Percentiles rank a stretch among this genome's conserved stretches.
Evolutionary conservation across 1,139 yeast species (phyloP).

Genomic region (Blastobotrys proliferans): DNA sequence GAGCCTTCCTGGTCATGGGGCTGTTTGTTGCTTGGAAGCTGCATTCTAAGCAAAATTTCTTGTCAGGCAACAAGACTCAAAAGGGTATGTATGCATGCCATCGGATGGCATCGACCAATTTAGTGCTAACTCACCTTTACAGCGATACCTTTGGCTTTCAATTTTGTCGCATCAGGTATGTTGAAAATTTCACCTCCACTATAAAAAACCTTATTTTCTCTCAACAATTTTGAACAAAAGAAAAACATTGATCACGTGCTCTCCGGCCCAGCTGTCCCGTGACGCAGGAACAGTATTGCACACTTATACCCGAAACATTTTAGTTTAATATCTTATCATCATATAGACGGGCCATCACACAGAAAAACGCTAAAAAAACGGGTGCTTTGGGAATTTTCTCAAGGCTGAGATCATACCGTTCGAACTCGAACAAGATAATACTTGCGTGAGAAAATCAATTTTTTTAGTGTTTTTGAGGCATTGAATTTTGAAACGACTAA

Average conservation of each 20-base stretch:
- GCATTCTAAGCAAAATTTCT: slow-evolving; percentile 45
- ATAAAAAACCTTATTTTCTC: background rate
- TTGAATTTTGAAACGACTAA: slow-evolving; percentile 9
- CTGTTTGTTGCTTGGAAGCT: slow-evolving; percentile 32
- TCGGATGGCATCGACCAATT: slow-evolving; percentile 1
- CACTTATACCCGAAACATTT: too few species aligned
- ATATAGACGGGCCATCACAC: too few species aligned
- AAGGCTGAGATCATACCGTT: slow-evolving; percentile 74
- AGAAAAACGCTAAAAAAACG: too few species aligned
- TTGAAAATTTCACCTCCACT: slow-evolving; percentile 30
- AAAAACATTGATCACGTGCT: too few species aligned
- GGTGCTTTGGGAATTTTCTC: slow-evolving; percentile 1
- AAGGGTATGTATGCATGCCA: slow-evolving; percentile 40
- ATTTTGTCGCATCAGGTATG: slow-evolving; percentile 87
- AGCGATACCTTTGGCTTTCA: slow-evolving; percentile 68
- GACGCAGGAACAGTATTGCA: too few species aligned
- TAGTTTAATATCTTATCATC: too few species aligned
- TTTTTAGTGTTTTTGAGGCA: slow-evolving; percentile 8
- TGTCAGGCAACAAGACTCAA: slow-evolving; percentile 77
- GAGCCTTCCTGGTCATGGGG: slow-evolving; percentile 48
- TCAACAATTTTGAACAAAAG: slow-evolving; percentile 5
- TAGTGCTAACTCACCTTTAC: background rate
- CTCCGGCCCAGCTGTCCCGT: too few species aligned
- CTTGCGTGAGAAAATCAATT: slow-evolving; percentile 92
- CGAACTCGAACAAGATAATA: slow-evolving; percentile 80